Conservation (phyloP, 1,284 basidiomycete species). For the Leccinum subrobustum region DNA sequence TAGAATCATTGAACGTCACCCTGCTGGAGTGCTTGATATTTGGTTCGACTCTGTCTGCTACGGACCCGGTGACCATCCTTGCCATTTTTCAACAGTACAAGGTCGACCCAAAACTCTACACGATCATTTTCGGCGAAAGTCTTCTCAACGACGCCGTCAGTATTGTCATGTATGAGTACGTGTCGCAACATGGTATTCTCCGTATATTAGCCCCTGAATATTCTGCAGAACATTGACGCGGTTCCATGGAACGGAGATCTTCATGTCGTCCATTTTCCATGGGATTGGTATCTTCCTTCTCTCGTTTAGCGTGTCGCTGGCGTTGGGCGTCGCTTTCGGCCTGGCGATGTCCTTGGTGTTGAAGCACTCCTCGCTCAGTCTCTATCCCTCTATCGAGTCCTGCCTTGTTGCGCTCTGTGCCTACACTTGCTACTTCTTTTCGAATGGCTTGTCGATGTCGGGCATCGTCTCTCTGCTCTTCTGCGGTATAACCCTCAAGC, state of each 20-base stretch:
- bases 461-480: constrained; percentile 98
- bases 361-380: constrained; percentile 89
- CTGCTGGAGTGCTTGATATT: constrained; percentile 94
- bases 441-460: constrained; percentile 91
- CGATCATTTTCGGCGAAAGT: constrained; percentile 97
- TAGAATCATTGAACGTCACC: constrained; percentile 81
- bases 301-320: constrained; percentile 93
- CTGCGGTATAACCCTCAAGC: constrained; percentile 98
- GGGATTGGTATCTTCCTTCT: constrained; percentile 96
- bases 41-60: constrained; percentile 95
- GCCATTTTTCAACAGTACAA: constrained; percentile 99
- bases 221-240: constrained; percentile 77
- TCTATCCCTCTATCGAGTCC: constrained; percentile 91
- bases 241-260: constrained; percentile 90
- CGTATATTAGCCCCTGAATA: constrained; percentile 11
- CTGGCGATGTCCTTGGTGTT: constrained; percentile 89
- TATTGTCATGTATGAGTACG: constrained; percentile 99
- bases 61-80: constrained; percentile 97
- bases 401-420: constrained; percentile 94
- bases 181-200: constrained; percentile 26
- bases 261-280: constrained; percentile 87
- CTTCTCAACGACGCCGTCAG: constrained; percentile 98
- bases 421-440: constrained; percentile 99
- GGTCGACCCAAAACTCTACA: constrained; percentile 97
- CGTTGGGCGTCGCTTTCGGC: constrained; percentile 89